Conservation (phyloP, 2,329 filamentous ascomycete genomes). For the Colletotrichum orbiculare region DNA sequence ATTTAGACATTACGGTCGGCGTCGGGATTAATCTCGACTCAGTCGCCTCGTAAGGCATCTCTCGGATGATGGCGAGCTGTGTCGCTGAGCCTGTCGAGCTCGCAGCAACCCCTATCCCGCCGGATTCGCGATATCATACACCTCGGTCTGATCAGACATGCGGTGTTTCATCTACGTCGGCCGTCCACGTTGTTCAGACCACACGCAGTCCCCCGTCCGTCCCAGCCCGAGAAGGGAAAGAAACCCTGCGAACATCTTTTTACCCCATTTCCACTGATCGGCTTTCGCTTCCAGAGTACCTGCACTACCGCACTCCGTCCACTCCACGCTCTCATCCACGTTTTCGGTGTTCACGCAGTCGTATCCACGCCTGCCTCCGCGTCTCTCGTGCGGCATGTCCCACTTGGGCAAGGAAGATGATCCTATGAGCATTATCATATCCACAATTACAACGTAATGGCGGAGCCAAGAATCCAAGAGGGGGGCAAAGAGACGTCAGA, state of each 20-base stretch:
- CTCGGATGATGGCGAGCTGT: too few relatives aligned
- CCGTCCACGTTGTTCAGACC: slow-evolving; percentile 28
- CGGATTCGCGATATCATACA: slow-evolving; percentile 15
- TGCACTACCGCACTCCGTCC: neutral
- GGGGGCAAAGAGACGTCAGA: neutral
- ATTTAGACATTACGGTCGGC: neutral
- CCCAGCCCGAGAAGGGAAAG: slow-evolving; percentile 3
- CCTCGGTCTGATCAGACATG: slow-evolving; percentile 33
- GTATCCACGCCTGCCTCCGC: slow-evolving; percentile 20
- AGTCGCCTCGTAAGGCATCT: too few relatives aligned
- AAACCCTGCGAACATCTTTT: slow-evolving; percentile 32
- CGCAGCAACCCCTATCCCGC: slow-evolving; percentile 12
- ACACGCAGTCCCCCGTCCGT: slow-evolving; percentile 20
- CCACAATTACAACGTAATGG: slow-evolving; percentile 1
- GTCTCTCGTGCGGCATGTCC: slow-evolving; percentile 15
- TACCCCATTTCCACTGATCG: slow-evolving; percentile 17
- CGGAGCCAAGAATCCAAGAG: neutral
- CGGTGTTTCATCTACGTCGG: slow-evolving; percentile 32
- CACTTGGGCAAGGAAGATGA: neutral
- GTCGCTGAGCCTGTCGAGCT: too few relatives aligned
- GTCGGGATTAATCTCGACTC: too few relatives aligned
- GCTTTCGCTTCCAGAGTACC: slow-evolving; percentile 4
- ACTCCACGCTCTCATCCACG: neutral
- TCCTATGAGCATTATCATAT: neutral
- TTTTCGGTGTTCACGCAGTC: neutral